These are phyloP conservation scores for Fusarium pseudocircinatum DNA, from an alignment of 2,329 filamentous ascomycete genomes.

Conservation along the genomic window DNA sequence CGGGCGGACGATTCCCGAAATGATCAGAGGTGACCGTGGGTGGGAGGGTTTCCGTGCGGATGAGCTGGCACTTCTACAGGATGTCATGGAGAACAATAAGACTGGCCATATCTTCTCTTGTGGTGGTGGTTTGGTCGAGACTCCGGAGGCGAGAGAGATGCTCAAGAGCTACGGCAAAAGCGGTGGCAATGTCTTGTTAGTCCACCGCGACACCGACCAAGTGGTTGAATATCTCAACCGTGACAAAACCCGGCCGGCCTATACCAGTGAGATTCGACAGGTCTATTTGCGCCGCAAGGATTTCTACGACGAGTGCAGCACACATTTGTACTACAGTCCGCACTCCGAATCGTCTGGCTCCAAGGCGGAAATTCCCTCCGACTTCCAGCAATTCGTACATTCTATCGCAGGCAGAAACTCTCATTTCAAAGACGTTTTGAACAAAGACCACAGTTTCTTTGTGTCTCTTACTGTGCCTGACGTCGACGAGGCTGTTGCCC, in stretches of 20 bases:
- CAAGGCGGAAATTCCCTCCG: constrained; percentile 44
- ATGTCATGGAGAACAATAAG: constrained; percentile 78
- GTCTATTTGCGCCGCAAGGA: constrained; percentile 90
- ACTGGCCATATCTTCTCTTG: constrained; percentile 88
- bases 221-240: constrained; percentile 88
- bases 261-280: constrained; percentile 88
- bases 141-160: constrained; percentile 78
- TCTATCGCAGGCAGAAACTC: constrained; percentile 52
- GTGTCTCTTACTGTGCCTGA: constrained; percentile 88
- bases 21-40: constrained; percentile 75
- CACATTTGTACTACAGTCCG: constrained; percentile 90
- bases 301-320: constrained; percentile 94
- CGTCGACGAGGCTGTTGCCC: constrained; percentile 68
- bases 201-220: constrained; percentile 87
- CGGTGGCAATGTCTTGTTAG: constrained; percentile 85
- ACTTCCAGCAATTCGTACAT: constrained; percentile 52
- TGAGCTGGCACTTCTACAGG: constrained; percentile 78
- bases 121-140: constrained; percentile 93
- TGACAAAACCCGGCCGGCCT: constrained; percentile 91
- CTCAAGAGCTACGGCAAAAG: constrained; percentile 76
- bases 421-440: constrained; percentile 55
- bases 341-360: constrained; percentile 52
- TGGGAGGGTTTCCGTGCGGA: constrained; percentile 90
- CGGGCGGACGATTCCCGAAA: constrained; percentile 83
- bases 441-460: constrained; percentile 84